phyloP scores from a whole-genome alignment of 129 eudicot genomes.

The Helianthus tuberosus region DNA sequence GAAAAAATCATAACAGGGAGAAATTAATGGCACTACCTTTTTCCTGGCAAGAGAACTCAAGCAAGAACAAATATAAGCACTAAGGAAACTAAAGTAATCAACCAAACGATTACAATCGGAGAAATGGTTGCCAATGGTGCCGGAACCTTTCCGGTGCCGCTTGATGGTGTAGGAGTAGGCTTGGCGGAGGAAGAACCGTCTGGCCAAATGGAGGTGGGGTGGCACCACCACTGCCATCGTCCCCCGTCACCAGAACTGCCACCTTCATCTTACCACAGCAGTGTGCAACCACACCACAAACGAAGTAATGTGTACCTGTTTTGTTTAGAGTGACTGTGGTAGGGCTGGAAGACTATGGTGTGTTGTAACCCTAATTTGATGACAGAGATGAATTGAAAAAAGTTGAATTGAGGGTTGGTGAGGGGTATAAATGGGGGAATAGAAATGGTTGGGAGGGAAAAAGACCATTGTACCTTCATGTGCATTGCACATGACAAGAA shows the following conservation, averaged over 20 bases:
- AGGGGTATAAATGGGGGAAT: too few relatives aligned
- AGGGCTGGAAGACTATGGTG: slow-evolving; percentile 24
- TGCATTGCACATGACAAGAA: too few relatives aligned
- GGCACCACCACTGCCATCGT: slow-evolving; percentile 21
- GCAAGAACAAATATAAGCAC: slow-evolving; percentile 38
- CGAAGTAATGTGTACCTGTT: slow-evolving; percentile 43
- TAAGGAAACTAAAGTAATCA: slow-evolving; percentile 22
- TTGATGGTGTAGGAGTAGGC: slow-evolving; percentile 37
- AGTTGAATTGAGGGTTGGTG: too few relatives aligned
- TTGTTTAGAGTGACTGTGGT: slow-evolving; percentile 37
- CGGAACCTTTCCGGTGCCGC: slow-evolving; percentile 23
- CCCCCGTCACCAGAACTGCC: slow-evolving; percentile 32
- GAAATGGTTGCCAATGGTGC: slow-evolving; percentile 9
- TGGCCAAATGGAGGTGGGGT: slow-evolving; percentile 30
- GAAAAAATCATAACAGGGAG: not conserved
- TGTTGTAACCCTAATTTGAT: too few relatives aligned
- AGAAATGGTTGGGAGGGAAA: too few relatives aligned
- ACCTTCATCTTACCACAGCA: slow-evolving; percentile 52
- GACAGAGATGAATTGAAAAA: too few relatives aligned
- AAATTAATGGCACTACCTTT: slow-evolving; percentile 83
- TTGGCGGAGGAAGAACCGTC: slow-evolving; percentile 21
- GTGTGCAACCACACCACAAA: slow-evolving; percentile 51
- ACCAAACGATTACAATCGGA: not conserved
- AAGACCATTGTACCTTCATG: too few relatives aligned
- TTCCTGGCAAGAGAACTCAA: slow-evolving; percentile 54